Percentiles rank a stretch among this genome's conserved stretches.
Evolutionary conservation across 1,139 yeast genomes (phyloP).

Genomic region (Debaryomyces sp.): DNA sequence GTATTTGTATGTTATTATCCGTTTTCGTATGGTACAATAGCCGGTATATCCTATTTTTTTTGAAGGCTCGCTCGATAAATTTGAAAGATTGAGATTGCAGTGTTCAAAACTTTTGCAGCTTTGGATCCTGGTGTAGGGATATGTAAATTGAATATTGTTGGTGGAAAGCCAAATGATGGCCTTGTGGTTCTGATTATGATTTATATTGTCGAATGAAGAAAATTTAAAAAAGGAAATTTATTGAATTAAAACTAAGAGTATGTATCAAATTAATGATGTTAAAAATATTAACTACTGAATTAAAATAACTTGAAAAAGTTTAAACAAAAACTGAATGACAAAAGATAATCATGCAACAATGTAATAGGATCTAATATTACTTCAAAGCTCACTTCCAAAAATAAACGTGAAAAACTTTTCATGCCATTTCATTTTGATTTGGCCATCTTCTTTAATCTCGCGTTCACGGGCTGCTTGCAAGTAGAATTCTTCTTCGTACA

Average conservation of each 20-base stretch:
- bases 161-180: too few relatives aligned
- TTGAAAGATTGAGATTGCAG: not conserved
- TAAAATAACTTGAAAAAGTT: not conserved
- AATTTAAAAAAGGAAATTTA: not conserved
- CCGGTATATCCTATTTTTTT: not conserved
- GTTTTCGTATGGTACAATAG: not conserved
- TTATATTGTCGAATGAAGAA: not conserved
- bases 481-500: slow-evolving; percentile 46
- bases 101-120: not conserved
- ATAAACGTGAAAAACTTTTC: slow-evolving; percentile 18
- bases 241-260: not conserved
- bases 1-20: not conserved
- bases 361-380: not conserved
- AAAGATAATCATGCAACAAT: not conserved
- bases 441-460: slow-evolving; percentile 18
- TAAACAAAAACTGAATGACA: not conserved
- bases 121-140: not conserved
- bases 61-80: not conserved
- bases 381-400: slow-evolving; percentile 26
- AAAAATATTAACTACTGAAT: not conserved
- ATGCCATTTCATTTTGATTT: slow-evolving; percentile 13
- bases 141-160: not conserved
- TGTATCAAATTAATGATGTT: not conserved
- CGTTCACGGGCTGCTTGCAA: slow-evolving; percentile 18
- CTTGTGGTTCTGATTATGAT: not conserved